phyloP scores from a whole-genome alignment of 1,284 basidiomycete genomes.

The Sphagnurus paluster region DNA sequence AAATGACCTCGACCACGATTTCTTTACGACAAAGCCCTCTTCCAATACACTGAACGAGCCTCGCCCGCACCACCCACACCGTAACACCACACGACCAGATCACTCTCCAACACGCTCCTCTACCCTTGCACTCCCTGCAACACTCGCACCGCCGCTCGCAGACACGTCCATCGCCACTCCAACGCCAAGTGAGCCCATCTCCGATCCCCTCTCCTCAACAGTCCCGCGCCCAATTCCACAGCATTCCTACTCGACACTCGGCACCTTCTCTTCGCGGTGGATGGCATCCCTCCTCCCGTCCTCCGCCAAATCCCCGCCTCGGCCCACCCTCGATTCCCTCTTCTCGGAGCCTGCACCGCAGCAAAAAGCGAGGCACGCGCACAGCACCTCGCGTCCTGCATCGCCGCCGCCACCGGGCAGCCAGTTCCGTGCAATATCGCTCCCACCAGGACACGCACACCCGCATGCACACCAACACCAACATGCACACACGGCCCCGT shows the following conservation, averaged over 20 bases:
- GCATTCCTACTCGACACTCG: conserved; percentile 34
- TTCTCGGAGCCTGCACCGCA: too few relatives aligned
- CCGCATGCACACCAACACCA: neutral
- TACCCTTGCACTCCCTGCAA: conserved; percentile 16
- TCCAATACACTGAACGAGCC: conserved; percentile 16
- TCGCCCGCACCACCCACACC: conserved; percentile 6
- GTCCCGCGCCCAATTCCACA: too few relatives aligned
- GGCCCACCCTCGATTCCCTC: conserved; percentile 22
- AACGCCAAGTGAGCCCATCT: conserved; percentile 14
- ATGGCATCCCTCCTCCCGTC: conserved; percentile 25
- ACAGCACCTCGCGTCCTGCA: too few relatives aligned
- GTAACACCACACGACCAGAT: conserved; percentile 14
- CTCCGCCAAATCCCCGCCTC: conserved; percentile 6
- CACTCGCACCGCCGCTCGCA: conserved; percentile 19
- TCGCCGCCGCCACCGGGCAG: conserved; percentile 14
- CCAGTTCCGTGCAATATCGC: too few relatives aligned
- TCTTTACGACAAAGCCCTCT: conserved; percentile 27
- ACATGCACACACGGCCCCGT: conserved; percentile 8
- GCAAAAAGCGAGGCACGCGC: too few relatives aligned
- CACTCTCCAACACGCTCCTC: conserved; percentile 19
- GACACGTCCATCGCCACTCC: conserved; percentile 14
- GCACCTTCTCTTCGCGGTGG: conserved; percentile 35
- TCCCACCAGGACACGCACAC: too few relatives aligned
- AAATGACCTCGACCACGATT: conserved; percentile 37
- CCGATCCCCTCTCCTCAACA: conserved; percentile 10